phyloP scores from a whole-genome alignment of 352 stramenopile genomes.

The Globisporangium paddicum region DNA sequence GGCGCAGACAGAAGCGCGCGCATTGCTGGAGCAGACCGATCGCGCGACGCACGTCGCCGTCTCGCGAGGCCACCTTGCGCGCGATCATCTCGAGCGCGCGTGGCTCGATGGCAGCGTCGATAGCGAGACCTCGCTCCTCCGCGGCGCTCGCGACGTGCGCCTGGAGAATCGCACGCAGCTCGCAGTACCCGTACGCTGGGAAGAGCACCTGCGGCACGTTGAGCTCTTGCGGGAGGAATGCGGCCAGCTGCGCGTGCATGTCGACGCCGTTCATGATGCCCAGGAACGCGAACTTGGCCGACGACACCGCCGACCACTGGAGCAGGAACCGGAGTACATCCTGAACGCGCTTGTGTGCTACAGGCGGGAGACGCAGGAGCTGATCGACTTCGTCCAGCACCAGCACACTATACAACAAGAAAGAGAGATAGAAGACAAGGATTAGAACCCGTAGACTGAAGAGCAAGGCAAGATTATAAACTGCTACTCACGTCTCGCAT shows the following conservation, averaged over 20 bases:
- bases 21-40: conserved; percentile 59
- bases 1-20: conserved; percentile 31
- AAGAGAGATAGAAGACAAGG: not conserved
- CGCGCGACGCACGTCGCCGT: conserved; percentile 60
- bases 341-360: conserved; percentile 38
- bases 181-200: conserved; percentile 46
- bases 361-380: conserved; percentile 38
- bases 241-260: conserved; percentile 54
- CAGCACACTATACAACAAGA: conserved; percentile 18
- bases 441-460: not conserved
- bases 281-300: conserved; percentile 40
- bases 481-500: conserved; percentile 9
- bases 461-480: not conserved
- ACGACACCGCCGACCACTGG: conserved; percentile 38
- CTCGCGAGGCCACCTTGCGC: conserved; percentile 55
- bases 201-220: conserved; percentile 46
- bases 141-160: conserved; percentile 26
- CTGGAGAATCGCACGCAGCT: conserved; percentile 45
- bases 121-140: not conserved
- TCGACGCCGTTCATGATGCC: conserved; percentile 75
- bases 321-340: conserved; percentile 55
- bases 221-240: conserved; percentile 25
- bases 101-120: conserved; percentile 25
- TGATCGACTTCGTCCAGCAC: conserved; percentile 72
- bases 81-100: conserved; percentile 61